These are phyloP conservation scores for Teunomyces pallodes DNA, from an alignment of 805 yeast species.

Conservation along the genomic window DNA sequence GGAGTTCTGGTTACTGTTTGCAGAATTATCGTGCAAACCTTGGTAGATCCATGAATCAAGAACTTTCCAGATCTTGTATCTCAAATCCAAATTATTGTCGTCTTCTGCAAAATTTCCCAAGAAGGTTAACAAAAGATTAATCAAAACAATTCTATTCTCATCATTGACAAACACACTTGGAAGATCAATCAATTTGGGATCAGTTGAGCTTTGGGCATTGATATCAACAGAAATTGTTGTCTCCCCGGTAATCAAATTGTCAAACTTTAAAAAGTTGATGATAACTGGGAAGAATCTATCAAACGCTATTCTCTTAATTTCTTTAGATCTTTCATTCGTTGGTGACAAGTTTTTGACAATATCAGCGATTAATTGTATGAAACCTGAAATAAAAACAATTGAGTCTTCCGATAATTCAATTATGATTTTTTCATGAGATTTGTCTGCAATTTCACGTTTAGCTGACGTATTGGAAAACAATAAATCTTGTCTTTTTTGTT, in stretches of 20 bases:
- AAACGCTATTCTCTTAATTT: conserved; percentile 27
- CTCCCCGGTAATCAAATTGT: conserved; percentile 30
- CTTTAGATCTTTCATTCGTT: conserved; percentile 20
- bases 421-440: conserved; percentile 31
- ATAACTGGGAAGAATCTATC: conserved; percentile 34
- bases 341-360: conserved; percentile 29
- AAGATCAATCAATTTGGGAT: conserved; percentile 15
- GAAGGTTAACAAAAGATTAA: conserved; percentile 47
- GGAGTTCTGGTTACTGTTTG: background rate
- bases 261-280: conserved; percentile 36
- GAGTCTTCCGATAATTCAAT: conserved; percentile 78
- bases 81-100: conserved; percentile 26
- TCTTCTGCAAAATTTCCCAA: conserved; percentile 51
- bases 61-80: conserved; percentile 60
- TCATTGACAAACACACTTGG: conserved; percentile 28
- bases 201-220: conserved; percentile 7
- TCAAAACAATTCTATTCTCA: conserved; percentile 33
- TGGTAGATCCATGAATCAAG: conserved; percentile 70
- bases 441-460: conserved; percentile 20
- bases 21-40: conserved; percentile 8
- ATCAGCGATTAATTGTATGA: conserved; percentile 57
- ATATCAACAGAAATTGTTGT: conserved; percentile 10
- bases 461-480: conserved; percentile 16
- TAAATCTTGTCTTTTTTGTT: conserved; percentile 36
- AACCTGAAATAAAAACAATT: conserved; percentile 67